Evolutionary conservation across 169 alveolate genomes (phyloP).

Genomic region (Babesia gibsoni): DNA sequence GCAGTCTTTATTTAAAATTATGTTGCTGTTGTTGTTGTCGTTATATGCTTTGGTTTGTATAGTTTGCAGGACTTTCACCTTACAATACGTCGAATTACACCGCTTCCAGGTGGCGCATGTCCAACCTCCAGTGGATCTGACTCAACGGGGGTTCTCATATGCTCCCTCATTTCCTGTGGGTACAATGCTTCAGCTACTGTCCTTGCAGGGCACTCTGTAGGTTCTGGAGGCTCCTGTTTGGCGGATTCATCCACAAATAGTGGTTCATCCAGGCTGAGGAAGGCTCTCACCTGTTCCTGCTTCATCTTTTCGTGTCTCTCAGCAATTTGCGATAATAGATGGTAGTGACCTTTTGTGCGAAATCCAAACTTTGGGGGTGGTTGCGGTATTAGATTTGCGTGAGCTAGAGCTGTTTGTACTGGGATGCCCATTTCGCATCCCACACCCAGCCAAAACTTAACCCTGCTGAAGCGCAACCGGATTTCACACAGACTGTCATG

Average conservation of each 20-base stretch:
- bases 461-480: conserved; percentile 80
- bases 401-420: conserved; percentile 52
- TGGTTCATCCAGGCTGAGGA: conserved; percentile 38
- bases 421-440: conserved; percentile 75
- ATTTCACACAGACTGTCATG: conserved; percentile 76
- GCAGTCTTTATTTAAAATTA: too few species aligned
- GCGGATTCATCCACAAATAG: conserved; percentile 18
- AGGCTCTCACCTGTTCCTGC: conserved; percentile 42
- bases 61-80: not conserved
- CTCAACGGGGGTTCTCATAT: conserved; percentile 34
- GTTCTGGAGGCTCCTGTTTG: conserved; percentile 43
- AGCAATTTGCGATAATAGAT: conserved; percentile 50
- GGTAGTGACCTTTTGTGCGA: conserved; percentile 68
- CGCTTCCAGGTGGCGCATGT: conserved; percentile 33
- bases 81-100: conserved; percentile 25
- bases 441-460: conserved; percentile 84
- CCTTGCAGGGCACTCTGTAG: conserved; percentile 59
- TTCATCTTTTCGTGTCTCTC: conserved; percentile 48
- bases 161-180: conserved; percentile 54
- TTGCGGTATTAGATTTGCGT: conserved; percentile 70
- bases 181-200: conserved; percentile 35
- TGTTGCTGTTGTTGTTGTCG: too few species aligned
- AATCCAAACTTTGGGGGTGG: conserved; percentile 77
- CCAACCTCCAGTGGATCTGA: conserved; percentile 40
- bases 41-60: not conserved